These are phyloP conservation scores for Conticribra guillardii DNA, from an alignment of 108 stramenopile species.

Conservation along the genomic window DNA sequence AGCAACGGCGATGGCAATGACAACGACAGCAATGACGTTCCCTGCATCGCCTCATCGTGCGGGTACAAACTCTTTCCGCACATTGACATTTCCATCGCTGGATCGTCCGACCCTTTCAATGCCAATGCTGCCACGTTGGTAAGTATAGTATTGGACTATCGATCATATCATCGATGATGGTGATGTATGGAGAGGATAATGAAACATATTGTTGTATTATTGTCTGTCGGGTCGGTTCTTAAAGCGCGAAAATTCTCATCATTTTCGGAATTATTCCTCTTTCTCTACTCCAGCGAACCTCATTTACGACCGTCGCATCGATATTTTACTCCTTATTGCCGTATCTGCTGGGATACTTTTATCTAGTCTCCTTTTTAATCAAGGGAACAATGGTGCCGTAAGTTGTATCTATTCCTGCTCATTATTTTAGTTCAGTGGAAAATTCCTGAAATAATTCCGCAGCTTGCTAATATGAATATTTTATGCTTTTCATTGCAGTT, in stretches of 20 bases:
- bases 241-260: too few species aligned
- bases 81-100: conserved; percentile 40
- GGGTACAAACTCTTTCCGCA: conserved; percentile 36
- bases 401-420: too few species aligned
- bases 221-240: too few species aligned
- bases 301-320: conserved; percentile 22
- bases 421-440: too few species aligned
- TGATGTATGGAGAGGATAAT: too few species aligned
- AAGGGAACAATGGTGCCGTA: conserved; percentile 21
- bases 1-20: conserved; percentile 14
- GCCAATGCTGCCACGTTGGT: conserved; percentile 17
- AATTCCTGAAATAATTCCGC: too few species aligned
- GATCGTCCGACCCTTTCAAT: conserved; percentile 26
- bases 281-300: neutral
- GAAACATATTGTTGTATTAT: too few species aligned
- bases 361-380: conserved; percentile 10
- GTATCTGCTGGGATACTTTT: conserved; percentile 21
- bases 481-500: too few species aligned
- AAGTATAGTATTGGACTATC: too few species aligned
- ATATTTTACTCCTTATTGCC: conserved; percentile 41
- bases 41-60: conserved; percentile 38
- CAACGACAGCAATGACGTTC: conserved; percentile 5
- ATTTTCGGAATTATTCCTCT: too few species aligned
- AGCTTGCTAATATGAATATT: too few species aligned
- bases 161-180: too few species aligned